phyloP scores from a whole-genome alignment of 345 rosid species.

The Euphorbia peplus region DNA sequence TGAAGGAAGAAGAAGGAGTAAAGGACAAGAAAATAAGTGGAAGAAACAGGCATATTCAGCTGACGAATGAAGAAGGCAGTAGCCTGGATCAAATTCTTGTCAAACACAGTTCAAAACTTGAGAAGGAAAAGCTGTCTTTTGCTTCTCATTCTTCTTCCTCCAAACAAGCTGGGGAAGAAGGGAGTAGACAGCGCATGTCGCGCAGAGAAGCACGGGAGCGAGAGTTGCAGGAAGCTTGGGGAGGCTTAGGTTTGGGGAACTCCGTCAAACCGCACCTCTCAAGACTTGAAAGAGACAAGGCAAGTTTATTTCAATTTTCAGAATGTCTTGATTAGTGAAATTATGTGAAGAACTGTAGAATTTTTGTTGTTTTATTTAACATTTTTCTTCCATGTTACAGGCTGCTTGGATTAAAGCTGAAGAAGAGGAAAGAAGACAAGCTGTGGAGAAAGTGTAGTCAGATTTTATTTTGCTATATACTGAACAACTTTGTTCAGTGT shows the following conservation, averaged over 20 bases:
- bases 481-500: no score
- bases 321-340: background rate
- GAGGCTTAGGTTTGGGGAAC: constrained; percentile 80
- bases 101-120: constrained; percentile 55
- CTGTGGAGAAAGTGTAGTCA: constrained; percentile 7
- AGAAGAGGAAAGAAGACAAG: constrained; percentile 63
- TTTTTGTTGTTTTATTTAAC: background rate
- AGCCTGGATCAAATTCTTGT: constrained; percentile 51
- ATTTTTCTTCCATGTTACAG: constrained; percentile 35
- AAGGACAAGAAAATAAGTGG: constrained; percentile 3
- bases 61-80: constrained; percentile 33
- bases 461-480: no score
- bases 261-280: constrained; percentile 64
- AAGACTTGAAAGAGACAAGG: constrained; percentile 85
- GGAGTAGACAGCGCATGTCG: constrained; percentile 25
- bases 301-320: constrained; percentile 19
- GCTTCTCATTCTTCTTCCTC: constrained; percentile 12
- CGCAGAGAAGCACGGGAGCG: constrained; percentile 70
- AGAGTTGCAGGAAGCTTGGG: constrained; percentile 90
- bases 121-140: constrained; percentile 51
- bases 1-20: constrained; percentile 21
- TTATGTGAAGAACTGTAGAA: background rate
- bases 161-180: constrained; percentile 28
- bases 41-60: constrained; percentile 27
- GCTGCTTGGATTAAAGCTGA: constrained; percentile 91